phyloP scores from a whole-genome alignment of 2,329 filamentous ascomycete genomes.

The Paramyrothecium roridum region DNA sequence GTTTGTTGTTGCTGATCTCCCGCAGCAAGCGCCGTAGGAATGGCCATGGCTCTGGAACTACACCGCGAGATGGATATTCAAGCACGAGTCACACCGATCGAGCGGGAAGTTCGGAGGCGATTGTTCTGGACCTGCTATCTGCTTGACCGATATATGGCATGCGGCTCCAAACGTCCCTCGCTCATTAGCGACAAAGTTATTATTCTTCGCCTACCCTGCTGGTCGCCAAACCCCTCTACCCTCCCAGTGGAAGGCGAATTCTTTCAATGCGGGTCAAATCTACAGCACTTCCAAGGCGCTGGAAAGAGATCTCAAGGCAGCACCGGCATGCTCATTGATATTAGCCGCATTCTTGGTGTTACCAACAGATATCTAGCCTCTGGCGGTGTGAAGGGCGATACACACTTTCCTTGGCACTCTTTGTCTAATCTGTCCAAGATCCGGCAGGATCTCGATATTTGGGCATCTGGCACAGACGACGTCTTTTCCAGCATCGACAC shows the following conservation, averaged over 20 bases:
- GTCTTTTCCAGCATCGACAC: slow-evolving; percentile 73
- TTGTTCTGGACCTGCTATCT: slow-evolving; percentile 89
- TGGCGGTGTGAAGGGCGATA: slow-evolving; percentile 83
- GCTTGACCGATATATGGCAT: slow-evolving; percentile 78
- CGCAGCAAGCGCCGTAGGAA: slow-evolving; percentile 71
- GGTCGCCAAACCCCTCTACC: slow-evolving; percentile 60
- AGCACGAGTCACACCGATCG: slow-evolving; percentile 59
- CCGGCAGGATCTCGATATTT: slow-evolving; percentile 77
- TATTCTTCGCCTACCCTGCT: slow-evolving; percentile 70
- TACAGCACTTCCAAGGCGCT: slow-evolving; percentile 67
- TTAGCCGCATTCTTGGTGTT: slow-evolving; percentile 75
- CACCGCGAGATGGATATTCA: slow-evolving; percentile 71
- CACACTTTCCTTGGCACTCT: slow-evolving; percentile 87
- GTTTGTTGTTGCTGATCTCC: slow-evolving; percentile 26
- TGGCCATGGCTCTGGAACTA: slow-evolving; percentile 78
- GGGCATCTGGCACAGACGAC: slow-evolving; percentile 78
- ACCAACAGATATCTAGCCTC: slow-evolving; percentile 82
- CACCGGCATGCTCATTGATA: slow-evolving; percentile 79
- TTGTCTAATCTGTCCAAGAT: slow-evolving; percentile 84
- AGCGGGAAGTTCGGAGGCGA: slow-evolving; percentile 74
- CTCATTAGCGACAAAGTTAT: slow-evolving; percentile 76
- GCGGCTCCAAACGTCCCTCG: slow-evolving; percentile 79
- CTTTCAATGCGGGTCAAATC: slow-evolving; percentile 75
- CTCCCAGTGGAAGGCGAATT: slow-evolving; percentile 72
- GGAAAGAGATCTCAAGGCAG: slow-evolving; percentile 72